These are phyloP conservation scores for Chaetomium sp. DNA, from an alignment of 2,329 filamentous ascomycete genomes.

Conservation along the genomic window DNA sequence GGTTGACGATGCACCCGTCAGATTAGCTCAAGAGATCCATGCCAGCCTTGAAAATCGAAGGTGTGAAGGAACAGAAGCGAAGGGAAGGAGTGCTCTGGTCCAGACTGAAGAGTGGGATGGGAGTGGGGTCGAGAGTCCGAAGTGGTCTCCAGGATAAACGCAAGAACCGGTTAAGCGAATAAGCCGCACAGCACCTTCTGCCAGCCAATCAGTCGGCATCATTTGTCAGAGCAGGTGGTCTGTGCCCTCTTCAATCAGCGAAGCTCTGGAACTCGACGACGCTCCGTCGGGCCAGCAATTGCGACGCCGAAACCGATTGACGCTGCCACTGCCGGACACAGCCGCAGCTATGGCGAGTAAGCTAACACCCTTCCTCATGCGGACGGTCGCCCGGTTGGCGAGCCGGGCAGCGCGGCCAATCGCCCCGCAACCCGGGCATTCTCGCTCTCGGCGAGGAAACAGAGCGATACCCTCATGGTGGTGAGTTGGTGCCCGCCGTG, in stretches of 20 bases:
- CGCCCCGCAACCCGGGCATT: slow-evolving; percentile 70
- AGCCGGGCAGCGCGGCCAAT: slow-evolving; percentile 58
- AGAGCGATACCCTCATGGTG: slow-evolving; percentile 72
- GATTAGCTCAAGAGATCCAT: neutral
- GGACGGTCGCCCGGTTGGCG: slow-evolving; percentile 66
- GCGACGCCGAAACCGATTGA: slow-evolving; percentile 27
- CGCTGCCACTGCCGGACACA: slow-evolving; percentile 36
- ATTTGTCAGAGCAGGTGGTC: slow-evolving; percentile 31
- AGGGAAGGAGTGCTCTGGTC: neutral
- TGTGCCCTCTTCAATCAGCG: slow-evolving; percentile 22
- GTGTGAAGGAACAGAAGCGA: neutral
- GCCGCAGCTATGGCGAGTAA: slow-evolving; percentile 74
- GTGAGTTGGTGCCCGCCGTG: slow-evolving; percentile 50
- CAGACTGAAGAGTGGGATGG: neutral
- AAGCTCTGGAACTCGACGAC: slow-evolving; percentile 29
- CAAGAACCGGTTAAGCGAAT: slow-evolving; percentile 3
- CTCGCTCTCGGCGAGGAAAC: slow-evolving; percentile 65
- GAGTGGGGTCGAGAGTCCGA: too few relatives aligned
- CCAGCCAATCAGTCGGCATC: slow-evolving; percentile 26
- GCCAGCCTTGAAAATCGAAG: neutral
- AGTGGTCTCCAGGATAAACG: neutral
- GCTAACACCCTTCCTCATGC: slow-evolving; percentile 72
- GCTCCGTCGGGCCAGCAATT: slow-evolving; percentile 24
- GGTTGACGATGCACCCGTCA: neutral
- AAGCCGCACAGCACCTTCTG: neutral